Conservation (phyloP, 805 yeast species). For the Naumovozyma dairenensis region DNA sequence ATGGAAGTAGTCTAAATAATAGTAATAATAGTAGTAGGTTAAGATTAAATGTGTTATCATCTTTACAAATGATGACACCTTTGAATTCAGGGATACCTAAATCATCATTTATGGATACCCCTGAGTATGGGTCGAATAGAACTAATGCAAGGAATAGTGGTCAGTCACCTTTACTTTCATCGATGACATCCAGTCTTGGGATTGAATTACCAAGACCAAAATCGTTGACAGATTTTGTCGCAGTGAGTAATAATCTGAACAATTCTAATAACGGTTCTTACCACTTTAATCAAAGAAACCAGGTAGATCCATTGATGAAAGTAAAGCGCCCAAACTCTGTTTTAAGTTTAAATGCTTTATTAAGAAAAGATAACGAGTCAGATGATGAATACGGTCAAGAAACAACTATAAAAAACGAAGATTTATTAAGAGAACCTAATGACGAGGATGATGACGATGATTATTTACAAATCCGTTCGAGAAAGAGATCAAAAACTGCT, state of each 20-base stretch:
- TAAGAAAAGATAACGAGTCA: slow-evolving; percentile 9
- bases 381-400: slow-evolving; percentile 9
- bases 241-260: slow-evolving; percentile 3
- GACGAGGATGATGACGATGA: slow-evolving; percentile 11
- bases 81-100: slow-evolving; percentile 17
- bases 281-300: background rate
- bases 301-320: background rate
- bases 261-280: too few species aligned
- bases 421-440: slow-evolving; percentile 8
- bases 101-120: slow-evolving; percentile 16
- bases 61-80: slow-evolving; percentile 59
- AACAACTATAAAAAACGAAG: background rate
- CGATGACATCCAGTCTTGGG: background rate
- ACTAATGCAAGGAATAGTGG: slow-evolving; percentile 1
- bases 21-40: slow-evolving; percentile 13
- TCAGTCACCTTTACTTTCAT: background rate
- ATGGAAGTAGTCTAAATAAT: background rate
- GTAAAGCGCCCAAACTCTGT: slow-evolving; percentile 20
- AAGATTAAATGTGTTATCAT: slow-evolving; percentile 33
- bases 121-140: slow-evolving; percentile 4
- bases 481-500: slow-evolving; percentile 22
- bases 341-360: slow-evolving; percentile 13
- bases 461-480: slow-evolving; percentile 13
- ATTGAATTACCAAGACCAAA: slow-evolving; percentile 17
- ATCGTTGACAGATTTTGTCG: slow-evolving; percentile 17